Conservation (phyloP, 2,329 filamentous ascomycete genomes). For the Calycina herbarum region DNA sequence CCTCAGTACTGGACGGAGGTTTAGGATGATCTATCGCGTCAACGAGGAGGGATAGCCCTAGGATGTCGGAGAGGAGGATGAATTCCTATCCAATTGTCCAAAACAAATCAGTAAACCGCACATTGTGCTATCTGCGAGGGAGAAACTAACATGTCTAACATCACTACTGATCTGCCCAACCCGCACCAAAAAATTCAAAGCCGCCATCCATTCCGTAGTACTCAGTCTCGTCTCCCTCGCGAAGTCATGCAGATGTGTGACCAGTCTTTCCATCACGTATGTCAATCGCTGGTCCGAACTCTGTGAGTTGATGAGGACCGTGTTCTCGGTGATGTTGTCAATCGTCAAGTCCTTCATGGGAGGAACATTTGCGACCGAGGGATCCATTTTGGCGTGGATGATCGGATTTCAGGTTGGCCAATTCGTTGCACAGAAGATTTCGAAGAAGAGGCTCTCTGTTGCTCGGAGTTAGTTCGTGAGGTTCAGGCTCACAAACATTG, state of each 20-base stretch:
- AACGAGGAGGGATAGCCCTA: conserved; percentile 77
- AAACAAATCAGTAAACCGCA: neutral
- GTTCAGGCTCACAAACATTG: neutral
- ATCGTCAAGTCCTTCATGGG: conserved; percentile 70
- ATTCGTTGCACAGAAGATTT: neutral
- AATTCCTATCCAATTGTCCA: conserved; percentile 57
- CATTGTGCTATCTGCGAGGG: no score
- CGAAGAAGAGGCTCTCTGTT: neutral
- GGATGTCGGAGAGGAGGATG: conserved; percentile 77
- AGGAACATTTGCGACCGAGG: conserved; percentile 37
- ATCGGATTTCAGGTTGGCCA: neutral
- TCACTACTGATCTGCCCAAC: conserved; percentile 74
- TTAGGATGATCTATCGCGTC: conserved; percentile 85
- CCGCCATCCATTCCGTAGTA: conserved; percentile 76
- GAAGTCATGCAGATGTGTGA: conserved; percentile 80
- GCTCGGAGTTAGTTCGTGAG: neutral
- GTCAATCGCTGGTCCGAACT: conserved; percentile 63
- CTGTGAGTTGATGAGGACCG: conserved; percentile 72
- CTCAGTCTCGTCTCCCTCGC: conserved; percentile 75
- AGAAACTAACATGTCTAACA: conserved; percentile 62
- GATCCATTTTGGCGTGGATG: conserved; percentile 24
- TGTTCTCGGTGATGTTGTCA: conserved; percentile 79
- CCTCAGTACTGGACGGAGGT: conserved; percentile 67
- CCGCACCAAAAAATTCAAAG: conserved; percentile 68
- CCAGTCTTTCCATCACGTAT: conserved; percentile 71